Conservation (phyloP, 2,329 filamentous ascomycete genomes). For the Dactylellina leptospora region DNA sequence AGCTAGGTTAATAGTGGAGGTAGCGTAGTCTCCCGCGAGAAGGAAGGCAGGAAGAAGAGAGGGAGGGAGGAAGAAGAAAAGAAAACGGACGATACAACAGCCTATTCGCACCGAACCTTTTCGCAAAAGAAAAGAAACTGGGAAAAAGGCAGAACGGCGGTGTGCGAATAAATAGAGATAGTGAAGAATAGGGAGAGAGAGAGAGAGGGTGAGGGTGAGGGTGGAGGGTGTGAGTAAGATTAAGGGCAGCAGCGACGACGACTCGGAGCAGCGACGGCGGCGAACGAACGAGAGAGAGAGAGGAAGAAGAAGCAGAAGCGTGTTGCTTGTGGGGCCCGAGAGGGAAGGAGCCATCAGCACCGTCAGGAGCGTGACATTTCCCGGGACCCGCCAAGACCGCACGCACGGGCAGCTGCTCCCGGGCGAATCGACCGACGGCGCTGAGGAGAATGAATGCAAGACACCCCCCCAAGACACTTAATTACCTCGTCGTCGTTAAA, state of each 20-base stretch:
- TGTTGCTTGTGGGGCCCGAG: slow-evolving; percentile 48
- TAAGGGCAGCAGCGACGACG: slow-evolving; percentile 42
- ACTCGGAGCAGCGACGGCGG: slow-evolving; percentile 35
- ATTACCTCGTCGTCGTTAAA: slow-evolving; percentile 52
- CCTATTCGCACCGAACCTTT: slow-evolving; percentile 41
- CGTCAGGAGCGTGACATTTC: slow-evolving; percentile 34
- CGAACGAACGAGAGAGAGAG: no score
- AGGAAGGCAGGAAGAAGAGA: neutral
- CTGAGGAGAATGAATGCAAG: slow-evolving; percentile 48
- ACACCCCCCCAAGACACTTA: slow-evolving; percentile 30
- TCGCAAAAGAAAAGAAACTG: slow-evolving; percentile 13
- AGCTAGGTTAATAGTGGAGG: no score
- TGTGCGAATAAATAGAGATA: slow-evolving; percentile 49
- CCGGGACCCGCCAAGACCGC: slow-evolving; percentile 32
- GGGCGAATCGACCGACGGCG: slow-evolving; percentile 14
- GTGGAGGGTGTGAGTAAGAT: slow-evolving; percentile 41
- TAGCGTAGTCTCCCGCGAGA: slow-evolving; percentile 48
- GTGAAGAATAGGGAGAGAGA: slow-evolving; percentile 7
- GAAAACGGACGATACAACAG: slow-evolving; percentile 27
- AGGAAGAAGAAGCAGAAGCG: no score
- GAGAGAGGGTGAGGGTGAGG: slow-evolving; percentile 8
- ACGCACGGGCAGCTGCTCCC: slow-evolving; percentile 22
- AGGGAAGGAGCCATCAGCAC: slow-evolving; percentile 22
- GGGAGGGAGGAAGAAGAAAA: neutral
- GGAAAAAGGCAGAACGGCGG: slow-evolving; percentile 41